Percentiles rank a stretch among this genome's conserved stretches.
These are phyloP conservation scores for Globisporangium apiculatum DNA, from an alignment of 352 stramenopile species.

Conservation along the genomic window DNA sequence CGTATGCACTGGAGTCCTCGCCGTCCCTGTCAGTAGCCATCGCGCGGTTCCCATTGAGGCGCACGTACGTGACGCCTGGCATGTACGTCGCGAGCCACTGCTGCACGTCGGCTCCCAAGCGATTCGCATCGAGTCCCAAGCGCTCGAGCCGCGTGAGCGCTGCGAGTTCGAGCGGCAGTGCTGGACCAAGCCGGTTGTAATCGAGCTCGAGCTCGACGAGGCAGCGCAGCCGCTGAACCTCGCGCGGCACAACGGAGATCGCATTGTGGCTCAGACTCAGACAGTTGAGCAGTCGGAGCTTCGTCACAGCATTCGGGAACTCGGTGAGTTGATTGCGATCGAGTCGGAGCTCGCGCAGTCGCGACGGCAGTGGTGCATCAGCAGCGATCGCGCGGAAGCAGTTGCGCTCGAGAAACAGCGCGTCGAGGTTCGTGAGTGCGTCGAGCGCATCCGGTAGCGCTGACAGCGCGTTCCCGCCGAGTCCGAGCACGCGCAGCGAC, in stretches of 20 bases:
- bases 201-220: slow-evolving; percentile 65
- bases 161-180: slow-evolving; percentile 29
- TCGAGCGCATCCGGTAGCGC: slow-evolving; percentile 35
- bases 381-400: slow-evolving; percentile 22
- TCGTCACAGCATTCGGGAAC: slow-evolving; percentile 48
- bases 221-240: slow-evolving; percentile 48
- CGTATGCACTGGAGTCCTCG: not conserved
- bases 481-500: slow-evolving; percentile 46
- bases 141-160: slow-evolving; percentile 39
- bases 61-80: slow-evolving; percentile 31
- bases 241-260: slow-evolving; percentile 24
- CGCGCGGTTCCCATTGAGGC: slow-evolving; percentile 42
- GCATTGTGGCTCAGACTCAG: slow-evolving; percentile 58
- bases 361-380: slow-evolving; percentile 22
- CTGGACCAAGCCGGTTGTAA: slow-evolving; percentile 40
- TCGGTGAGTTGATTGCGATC: slow-evolving; percentile 39
- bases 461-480: slow-evolving; percentile 48
- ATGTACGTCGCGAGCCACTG: slow-evolving; percentile 20
- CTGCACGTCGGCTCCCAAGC: slow-evolving; percentile 16
- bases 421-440: slow-evolving; percentile 29
- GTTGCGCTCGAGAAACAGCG: slow-evolving; percentile 66
- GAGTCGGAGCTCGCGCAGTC: slow-evolving; percentile 42
- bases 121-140: slow-evolving; percentile 58
- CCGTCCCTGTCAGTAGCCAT: not conserved
- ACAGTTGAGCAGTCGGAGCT: slow-evolving; percentile 41